A percentile compares a stretch with the other conserved stretches of the same genome.
Conservation (phyloP, 2,329 filamentous ascomycete genomes). For the Talaromyces sp. region DNA sequence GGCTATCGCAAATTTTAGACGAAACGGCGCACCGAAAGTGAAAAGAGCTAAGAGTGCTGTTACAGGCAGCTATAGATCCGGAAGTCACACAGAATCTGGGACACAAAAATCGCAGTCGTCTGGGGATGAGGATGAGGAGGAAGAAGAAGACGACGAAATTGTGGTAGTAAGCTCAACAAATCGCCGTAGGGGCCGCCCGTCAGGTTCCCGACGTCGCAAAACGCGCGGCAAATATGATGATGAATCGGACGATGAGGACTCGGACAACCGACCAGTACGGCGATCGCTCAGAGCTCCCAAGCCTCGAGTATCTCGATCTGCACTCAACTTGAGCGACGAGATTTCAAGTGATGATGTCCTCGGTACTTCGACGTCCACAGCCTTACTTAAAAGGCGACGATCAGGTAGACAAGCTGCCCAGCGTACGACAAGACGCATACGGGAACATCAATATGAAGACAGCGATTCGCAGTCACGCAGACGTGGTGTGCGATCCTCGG, state of each 20-base stretch:
- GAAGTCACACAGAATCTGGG: conserved; percentile 14
- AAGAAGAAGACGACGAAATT: not conserved
- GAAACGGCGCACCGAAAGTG: conserved; percentile 14
- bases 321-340: conserved; percentile 23
- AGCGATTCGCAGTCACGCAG: conserved; percentile 18
- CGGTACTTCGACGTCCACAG: conserved; percentile 10
- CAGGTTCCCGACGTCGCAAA: conserved; percentile 4
- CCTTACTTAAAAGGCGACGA: conserved; percentile 19
- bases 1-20: conserved; percentile 26
- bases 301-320: not conserved
- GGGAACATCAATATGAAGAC: conserved; percentile 17
- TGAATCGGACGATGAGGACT: not conserved
- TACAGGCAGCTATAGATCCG: not conserved
- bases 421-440: conserved; percentile 16
- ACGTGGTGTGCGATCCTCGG: conserved; percentile 19
- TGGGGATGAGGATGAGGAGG: conserved; percentile 5
- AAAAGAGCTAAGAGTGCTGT: not conserved
- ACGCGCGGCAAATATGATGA: conserved; percentile 1
- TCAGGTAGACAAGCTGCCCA: conserved; percentile 17
- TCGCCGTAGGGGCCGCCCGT: conserved; percentile 7
- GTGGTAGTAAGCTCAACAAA: not conserved
- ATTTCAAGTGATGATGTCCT: conserved; percentile 28
- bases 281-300: conserved; percentile 12
- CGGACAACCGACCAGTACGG: conserved; percentile 1
- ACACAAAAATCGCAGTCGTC: conserved; percentile 20